Conservation (phyloP, 495 filamentous ascomycete genomes). For the Cladorrhinum samala region DNA sequence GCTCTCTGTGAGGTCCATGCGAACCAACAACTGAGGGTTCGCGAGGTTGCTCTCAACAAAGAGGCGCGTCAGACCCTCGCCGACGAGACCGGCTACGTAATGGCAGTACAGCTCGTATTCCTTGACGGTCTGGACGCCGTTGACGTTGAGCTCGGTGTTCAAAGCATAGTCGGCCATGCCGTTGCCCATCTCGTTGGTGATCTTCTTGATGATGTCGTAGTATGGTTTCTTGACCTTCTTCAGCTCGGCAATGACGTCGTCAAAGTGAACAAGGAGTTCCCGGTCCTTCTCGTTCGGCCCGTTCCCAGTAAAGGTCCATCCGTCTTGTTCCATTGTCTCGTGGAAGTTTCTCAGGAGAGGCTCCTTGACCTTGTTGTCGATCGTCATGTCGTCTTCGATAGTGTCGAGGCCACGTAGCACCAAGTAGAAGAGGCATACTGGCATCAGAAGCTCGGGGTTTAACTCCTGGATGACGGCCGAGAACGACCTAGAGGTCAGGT, state of each 20-base stretch:
- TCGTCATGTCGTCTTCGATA: conserved; percentile 97
- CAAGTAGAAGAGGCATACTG: conserved; percentile 90
- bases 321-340: conserved; percentile 67
- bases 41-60: conserved; percentile 86
- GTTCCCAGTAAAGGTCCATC: conserved; percentile 83
- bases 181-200: conserved; percentile 91
- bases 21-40: conserved; percentile 74
- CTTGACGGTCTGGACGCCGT: conserved; percentile 73
- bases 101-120: conserved; percentile 97
- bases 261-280: conserved; percentile 84
- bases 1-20: conserved; percentile 75
- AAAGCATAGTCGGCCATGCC: conserved; percentile 94
- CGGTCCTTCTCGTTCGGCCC: conserved; percentile 92
- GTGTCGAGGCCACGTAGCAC: conserved; percentile 87
- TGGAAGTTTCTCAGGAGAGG: conserved; percentile 79
- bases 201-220: conserved; percentile 83
- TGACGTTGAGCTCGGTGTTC: conserved; percentile 69
- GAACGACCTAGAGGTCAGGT: conserved; percentile 89
- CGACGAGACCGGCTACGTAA: conserved; percentile 95
- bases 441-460: conserved; percentile 85
- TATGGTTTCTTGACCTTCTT: conserved; percentile 84
- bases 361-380: conserved; percentile 73
- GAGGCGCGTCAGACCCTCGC: conserved; percentile 83
- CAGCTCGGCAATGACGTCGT: conserved; percentile 78
- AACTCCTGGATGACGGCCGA: conserved; percentile 90